These are phyloP conservation scores for Arachis monticola DNA, from an alignment of 331 rosid species.

Conservation along the genomic window DNA sequence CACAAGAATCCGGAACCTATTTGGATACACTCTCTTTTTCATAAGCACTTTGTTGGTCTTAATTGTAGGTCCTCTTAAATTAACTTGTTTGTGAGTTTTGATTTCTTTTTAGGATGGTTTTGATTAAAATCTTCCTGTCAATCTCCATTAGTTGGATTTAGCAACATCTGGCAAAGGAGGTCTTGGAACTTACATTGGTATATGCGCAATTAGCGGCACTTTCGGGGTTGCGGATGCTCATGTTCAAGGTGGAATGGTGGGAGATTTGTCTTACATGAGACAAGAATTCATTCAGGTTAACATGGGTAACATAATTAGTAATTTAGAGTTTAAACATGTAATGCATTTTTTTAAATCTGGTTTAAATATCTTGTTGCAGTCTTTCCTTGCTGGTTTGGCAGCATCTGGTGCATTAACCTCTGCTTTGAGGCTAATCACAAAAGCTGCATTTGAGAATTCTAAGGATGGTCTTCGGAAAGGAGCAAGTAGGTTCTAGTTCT, in stretches of 20 bases:
- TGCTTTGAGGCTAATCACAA: constrained; percentile 75
- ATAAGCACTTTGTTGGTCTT: constrained; percentile 60
- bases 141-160: constrained; percentile 69
- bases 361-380: constrained; percentile 57
- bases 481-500: constrained; percentile 78
- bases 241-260: constrained; percentile 94
- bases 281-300: constrained; percentile 80
- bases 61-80: constrained; percentile 53
- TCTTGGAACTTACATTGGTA: constrained; percentile 67
- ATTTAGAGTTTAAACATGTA: not conserved
- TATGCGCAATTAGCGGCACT: constrained; percentile 69
- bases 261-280: constrained; percentile 90
- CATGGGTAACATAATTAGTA: not conserved
- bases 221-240: constrained; percentile 96
- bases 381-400: constrained; percentile 82
- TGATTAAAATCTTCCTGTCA: constrained; percentile 20
- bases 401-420: constrained; percentile 87
- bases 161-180: constrained; percentile 89
- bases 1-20: constrained; percentile 71
- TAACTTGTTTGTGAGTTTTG: constrained; percentile 14
- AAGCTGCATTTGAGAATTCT: constrained; percentile 82
- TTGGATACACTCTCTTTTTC: constrained; percentile 75
- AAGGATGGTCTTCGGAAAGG: constrained; percentile 81
- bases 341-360: not conserved
- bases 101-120: constrained; percentile 26